Conservation (phyloP, 2,329 filamentous ascomycete genomes). For the Penicillium sp. region DNA sequence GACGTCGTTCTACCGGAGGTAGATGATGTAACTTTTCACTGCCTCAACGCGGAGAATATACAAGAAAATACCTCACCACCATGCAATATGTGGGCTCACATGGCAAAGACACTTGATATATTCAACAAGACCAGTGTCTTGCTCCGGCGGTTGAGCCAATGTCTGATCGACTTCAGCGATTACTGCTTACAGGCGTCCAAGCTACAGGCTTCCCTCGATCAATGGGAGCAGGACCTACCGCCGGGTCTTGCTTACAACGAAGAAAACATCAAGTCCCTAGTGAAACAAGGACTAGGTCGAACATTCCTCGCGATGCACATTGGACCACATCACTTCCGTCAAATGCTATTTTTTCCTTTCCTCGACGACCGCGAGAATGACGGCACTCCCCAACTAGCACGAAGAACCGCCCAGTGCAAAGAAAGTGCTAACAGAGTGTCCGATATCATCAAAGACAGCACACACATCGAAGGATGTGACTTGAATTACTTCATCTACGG, state of each 20-base stretch:
- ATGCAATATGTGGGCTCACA: conserved; percentile 25
- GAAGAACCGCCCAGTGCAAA: conserved; percentile 17
- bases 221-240: conserved; percentile 17
- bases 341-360: conserved; percentile 27
- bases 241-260: conserved; percentile 12
- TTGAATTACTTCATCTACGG: conserved; percentile 23
- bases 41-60: conserved; percentile 6
- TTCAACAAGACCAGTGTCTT: conserved; percentile 19
- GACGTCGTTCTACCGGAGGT: conserved; percentile 9
- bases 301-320: conserved; percentile 27
- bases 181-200: conserved; percentile 15
- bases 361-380: conserved; percentile 11
- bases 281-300: conserved; percentile 16
- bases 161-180: conserved; percentile 13
- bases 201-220: conserved; percentile 14
- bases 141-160: conserved; percentile 16
- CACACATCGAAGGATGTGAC: conserved; percentile 17
- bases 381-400: not conserved
- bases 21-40: conserved; percentile 23
- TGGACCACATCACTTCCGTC: conserved; percentile 22
- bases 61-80: conserved; percentile 1
- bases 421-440: conserved; percentile 17
- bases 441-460: conserved; percentile 18
- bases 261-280: conserved; percentile 15
- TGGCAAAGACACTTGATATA: conserved; percentile 19